Evolutionary conservation across 768 basidiomycete genomes (phyloP), one percentile per base, ranked within the genome.

Genomic region (Leucosporidium yakuticum): DNA sequence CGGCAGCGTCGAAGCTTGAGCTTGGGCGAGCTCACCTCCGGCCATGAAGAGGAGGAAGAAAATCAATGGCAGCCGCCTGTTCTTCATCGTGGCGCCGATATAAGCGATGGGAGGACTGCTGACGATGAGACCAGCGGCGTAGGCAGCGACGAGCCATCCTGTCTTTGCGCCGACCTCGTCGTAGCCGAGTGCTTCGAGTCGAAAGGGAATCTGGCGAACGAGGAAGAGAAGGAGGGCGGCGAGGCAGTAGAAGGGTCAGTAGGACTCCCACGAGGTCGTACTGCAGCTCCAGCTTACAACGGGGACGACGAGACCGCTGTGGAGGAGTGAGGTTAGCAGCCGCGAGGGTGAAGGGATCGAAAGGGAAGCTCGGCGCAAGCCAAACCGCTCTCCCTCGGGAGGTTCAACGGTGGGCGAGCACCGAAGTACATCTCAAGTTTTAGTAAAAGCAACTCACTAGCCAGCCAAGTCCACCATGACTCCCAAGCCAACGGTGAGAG

Each of bases 1-100:
- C n/a, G n/a, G n/a, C 50, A 4, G 23, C 50, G 21, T 23, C 12
- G 53, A 11, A 14, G 27, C 4, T 11, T 25, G 29, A 55, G 6
- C 14, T 6, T 7, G 27, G 20, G 7, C 36, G 3, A 59, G 3
- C 36, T 59, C 36, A 59, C 57, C 57, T 59, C 57, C 74, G 2
- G 62, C 59, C 74, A 76, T 74, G 70, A 74, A 76, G 12, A 70
- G 25, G 12, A 76, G 47, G 4, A 64, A 65, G 34, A 64, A 6
- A 19, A 59, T 39, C 12, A 59, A n/a, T 12, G 57, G 57, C 57
- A 44, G 23, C 1, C 57, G 57, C 36, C 36, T 12, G 6, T 36
- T 29, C 21, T 27, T 36, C 21, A 59, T 20, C 36, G 36, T 59
- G 23, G 11, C 36, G n/a, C 57, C 57, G 3, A 44, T 23, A 4